Evolutionary conservation across 345 rosid genomes (phyloP).

Genomic region (Psidium friedrichsthalianum): DNA sequence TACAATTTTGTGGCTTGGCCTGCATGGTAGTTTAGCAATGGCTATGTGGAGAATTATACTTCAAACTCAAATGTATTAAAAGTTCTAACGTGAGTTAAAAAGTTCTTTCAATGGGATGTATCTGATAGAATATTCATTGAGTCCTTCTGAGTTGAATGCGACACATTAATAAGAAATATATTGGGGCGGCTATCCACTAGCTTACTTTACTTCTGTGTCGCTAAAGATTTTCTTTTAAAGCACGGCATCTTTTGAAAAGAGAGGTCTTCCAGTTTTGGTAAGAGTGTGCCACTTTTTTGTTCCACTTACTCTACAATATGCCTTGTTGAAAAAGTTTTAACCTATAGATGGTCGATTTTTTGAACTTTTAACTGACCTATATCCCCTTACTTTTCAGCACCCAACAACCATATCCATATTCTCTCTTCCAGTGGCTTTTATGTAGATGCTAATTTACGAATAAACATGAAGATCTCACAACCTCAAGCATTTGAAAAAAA

Average conservation of each 20-base stretch:
- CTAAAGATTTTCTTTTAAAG: background rate
- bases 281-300: background rate
- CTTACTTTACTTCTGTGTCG: background rate
- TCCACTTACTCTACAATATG: background rate
- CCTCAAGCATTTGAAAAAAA: background rate
- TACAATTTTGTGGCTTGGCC: background rate
- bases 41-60: background rate
- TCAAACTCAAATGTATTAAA: background rate
- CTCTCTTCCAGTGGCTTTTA: background rate
- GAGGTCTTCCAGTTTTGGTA: background rate
- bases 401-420: background rate
- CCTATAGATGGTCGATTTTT: background rate
- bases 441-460: background rate
- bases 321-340: background rate
- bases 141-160: background rate
- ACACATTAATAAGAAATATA: background rate
- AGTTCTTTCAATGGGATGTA: background rate
- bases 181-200: background rate
- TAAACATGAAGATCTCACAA: background rate
- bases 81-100: background rate
- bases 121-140: background rate
- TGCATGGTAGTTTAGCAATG: background rate
- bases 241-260: background rate
- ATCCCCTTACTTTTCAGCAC: background rate
- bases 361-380: background rate